Base-by-base conservation (phyloP, 306 rosid genomes). In the Clitoria ternatea region DNA sequence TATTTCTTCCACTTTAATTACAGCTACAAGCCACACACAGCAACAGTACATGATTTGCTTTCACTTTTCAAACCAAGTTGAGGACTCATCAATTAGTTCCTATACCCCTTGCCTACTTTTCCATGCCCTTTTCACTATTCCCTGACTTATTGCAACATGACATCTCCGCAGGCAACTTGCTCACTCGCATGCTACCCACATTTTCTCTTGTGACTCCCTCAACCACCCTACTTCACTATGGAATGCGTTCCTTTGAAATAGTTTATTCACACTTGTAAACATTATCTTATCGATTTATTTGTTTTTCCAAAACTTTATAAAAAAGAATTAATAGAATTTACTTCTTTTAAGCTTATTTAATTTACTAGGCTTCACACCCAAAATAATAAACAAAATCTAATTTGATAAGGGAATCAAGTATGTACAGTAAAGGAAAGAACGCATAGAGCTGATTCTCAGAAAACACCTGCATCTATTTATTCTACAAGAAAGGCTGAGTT, bases 141-240 rank as follows among this genome's bases (percentile, higher is more conserved):
- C 20, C 36, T 55, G 22, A 18, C 74, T 39, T 12, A 70, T 44
- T 61, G 40, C 14, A 70, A 52, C 61, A 30, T 70, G 48, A 56
- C 78, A 80, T 48, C 23, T 68, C 62, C 8, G 56, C 33, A 32
- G 62, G 72, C 63, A 74, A 74, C 68, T 73, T 40, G 30, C 26
- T 61, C 22, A n/a, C 6, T 53, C 18, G 7, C 33, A 40, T 40
- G 3, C 24, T 53, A 35, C 23, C 19, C 13, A 0, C 27, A 14
- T 63, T 40, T 40, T 48, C 19, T 32, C 50, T 5, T 32, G 50
- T 24, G 43, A 53, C 57, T 53, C 65, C 42, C n/a, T n/a, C n/a
- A n/a, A n/a, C 9, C 30, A 66, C 55, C 45, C 56, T 50, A 57
- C 61, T 64, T 65, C 67, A 66, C 30, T 4, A 32, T 32, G 36